Percentiles rank a stretch among this genome's conserved stretches.
Evolutionary conservation across 1,284 basidiomycete species (phyloP).

Genomic region (Ganoderma leucocontextum): DNA sequence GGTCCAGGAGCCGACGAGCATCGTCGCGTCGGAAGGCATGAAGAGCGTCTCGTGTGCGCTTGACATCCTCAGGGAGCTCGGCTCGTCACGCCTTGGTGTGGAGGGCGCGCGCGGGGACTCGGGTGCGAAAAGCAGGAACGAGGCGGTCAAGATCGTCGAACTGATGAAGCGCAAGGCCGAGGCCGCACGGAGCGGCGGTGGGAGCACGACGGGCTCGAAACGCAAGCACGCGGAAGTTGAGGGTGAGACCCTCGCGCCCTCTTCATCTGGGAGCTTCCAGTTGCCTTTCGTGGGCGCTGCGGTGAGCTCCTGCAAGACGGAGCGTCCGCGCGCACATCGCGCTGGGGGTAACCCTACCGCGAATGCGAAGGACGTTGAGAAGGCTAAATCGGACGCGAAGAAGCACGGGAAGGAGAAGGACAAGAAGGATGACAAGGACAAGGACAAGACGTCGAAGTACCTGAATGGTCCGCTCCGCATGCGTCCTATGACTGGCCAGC

Average conservation of each 20-base stretch:
- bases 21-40: conserved; percentile 56
- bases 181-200: conserved; percentile 38
- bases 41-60: conserved; percentile 60
- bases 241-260: conserved; percentile 33
- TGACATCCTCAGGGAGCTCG: conserved; percentile 53
- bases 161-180: conserved; percentile 58
- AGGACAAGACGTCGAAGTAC: conserved; percentile 28
- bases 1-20: conserved; percentile 56
- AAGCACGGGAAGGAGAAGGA: conserved; percentile 35
- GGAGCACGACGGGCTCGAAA: conserved; percentile 50
- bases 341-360: conserved; percentile 3
- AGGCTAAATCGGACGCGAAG: conserved; percentile 32
- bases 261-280: conserved; percentile 46
- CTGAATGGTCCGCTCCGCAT: conserved; percentile 39
- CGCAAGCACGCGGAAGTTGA: conserved; percentile 60
- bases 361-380: conserved; percentile 21
- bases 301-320: conserved; percentile 42
- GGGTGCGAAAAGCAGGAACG: conserved; percentile 45
- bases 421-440: conserved; percentile 31
- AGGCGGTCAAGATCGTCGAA: conserved; percentile 56
- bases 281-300: conserved; percentile 57
- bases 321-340: conserved; percentile 27
- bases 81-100: conserved; percentile 34
- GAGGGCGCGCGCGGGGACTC: conserved; percentile 35
- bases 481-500: conserved; percentile 35